A percentile compares a stretch with the other conserved stretches of the same genome.
These are phyloP conservation scores for Clathrospora elynae DNA, from an alignment of 2,329 filamentous ascomycete genomes.

Conservation along the genomic window DNA sequence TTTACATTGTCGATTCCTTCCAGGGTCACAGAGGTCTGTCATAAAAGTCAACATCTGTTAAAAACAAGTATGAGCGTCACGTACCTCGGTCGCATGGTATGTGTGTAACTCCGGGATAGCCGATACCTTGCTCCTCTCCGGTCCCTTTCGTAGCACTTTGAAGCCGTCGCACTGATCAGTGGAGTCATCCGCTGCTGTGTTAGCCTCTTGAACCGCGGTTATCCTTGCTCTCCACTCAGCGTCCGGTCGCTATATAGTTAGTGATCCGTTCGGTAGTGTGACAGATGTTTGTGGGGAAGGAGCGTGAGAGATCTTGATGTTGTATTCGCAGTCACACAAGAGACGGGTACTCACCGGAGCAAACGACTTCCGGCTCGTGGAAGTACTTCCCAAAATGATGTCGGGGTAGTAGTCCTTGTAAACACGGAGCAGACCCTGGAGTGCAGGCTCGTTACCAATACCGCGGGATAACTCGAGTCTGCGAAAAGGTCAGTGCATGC, in stretches of 20 bases:
- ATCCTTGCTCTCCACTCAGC: conserved; percentile 73
- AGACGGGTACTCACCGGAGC: conserved; percentile 45
- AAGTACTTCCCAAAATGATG: conserved; percentile 75
- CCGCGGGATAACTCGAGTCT: conserved; percentile 56
- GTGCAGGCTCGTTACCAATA: conserved; percentile 68
- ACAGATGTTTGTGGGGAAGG: conserved; percentile 22
- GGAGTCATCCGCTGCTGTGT: conserved; percentile 49
- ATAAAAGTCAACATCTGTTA: conserved; percentile 13
- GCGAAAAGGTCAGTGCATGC: conserved; percentile 27
- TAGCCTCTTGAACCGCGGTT: conserved; percentile 67
- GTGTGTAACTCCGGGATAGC: conserved; percentile 72
- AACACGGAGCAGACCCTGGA: conserved; percentile 76
- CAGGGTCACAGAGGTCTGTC: conserved; percentile 56
- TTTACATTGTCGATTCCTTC: conserved; percentile 78
- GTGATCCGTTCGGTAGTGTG: conserved; percentile 20
- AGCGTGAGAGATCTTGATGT: conserved; percentile 9
- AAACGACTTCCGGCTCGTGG: conserved; percentile 49
- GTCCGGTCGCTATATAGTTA: conserved; percentile 65
- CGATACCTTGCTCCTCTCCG: conserved; percentile 57
- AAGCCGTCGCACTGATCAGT: conserved; percentile 61
- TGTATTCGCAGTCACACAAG: conserved; percentile 20
- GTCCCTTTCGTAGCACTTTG: conserved; percentile 62
- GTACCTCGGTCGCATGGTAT: conserved; percentile 68
- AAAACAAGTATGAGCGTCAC: conserved; percentile 22
- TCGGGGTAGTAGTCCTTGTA: conserved; percentile 92